Evolutionary conservation across 2,329 filamentous ascomycete genomes (phyloP), one percentile per base, ranked within the genome.

Genomic region (Hymenoscyphus fraxineus): DNA sequence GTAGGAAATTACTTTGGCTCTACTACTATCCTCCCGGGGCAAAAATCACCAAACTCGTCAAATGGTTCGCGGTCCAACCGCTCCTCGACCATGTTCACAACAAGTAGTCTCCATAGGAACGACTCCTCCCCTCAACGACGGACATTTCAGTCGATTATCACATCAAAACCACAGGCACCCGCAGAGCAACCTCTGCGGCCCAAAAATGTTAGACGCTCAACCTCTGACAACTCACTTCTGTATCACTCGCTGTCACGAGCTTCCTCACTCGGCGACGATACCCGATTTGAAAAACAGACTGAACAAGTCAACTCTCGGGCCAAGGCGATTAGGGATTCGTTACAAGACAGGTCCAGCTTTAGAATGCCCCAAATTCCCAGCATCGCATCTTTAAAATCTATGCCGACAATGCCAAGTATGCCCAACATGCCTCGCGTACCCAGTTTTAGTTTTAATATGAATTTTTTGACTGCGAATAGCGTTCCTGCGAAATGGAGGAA

Each of bases 261-360:
- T 0, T 95, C 93, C 0, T 96, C 92, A 0, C 82, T 96, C 0
- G 93, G 93, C 1, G 92, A 97, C 73, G 91, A 94, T 71, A 86
- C 86, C 47, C 84, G 88, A 56, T 98, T 95, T 76, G 85, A 90
- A 59, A 82, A 95, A 76, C 87, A 96, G 13, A 86, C 88, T 55
- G 90, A 92, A 66, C 91, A 95, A 80, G 89, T 94, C 69, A 98
- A 97, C 72, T 92, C 90, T 70, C 85, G 94, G 54, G 83, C 95
- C 73, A 96, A 96, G 78, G 94, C 94, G 4, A 91, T 98, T 75
- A 90, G 88, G 73, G 93, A 97, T 75, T 96, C 90, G 73, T 86
- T 91, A 67, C 88, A 92, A 73, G 93, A 97, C 71, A 79, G 83
- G 51, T 91, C 93, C 1, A 91, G 88, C 62, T 89, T 93, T 77